A percentile compares a stretch with the other conserved stretches of the same genome.
phyloP scores from a whole-genome alignment of 2,329 filamentous ascomycete genomes.

The Elsinoe fawcettii region DNA sequence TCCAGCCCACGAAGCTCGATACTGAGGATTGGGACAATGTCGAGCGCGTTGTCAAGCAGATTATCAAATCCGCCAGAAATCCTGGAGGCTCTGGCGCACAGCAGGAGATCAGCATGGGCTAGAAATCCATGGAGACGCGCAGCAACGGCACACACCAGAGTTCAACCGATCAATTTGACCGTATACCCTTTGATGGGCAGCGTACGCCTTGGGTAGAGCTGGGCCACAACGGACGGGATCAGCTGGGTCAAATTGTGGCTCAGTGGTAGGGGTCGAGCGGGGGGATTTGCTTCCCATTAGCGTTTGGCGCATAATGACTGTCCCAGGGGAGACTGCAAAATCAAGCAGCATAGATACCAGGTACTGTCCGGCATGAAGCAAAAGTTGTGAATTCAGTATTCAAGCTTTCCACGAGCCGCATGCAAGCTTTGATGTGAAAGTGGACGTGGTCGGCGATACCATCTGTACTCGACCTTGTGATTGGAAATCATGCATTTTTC shows the following conservation, averaged over 20 bases:
- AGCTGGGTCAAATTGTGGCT: not conserved
- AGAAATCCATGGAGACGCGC: not conserved
- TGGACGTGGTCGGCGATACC: not conserved
- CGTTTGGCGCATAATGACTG: not conserved
- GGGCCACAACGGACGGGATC: not conserved
- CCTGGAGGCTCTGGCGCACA: slow-evolving; percentile 9
- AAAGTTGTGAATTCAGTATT: not conserved
- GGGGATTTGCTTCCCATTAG: not conserved
- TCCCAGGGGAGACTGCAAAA: not conserved
- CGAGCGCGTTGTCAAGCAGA: slow-evolving; percentile 70
- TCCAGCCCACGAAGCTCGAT: slow-evolving; percentile 72
- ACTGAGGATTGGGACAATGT: slow-evolving; percentile 87
- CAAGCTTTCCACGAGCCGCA: not conserved
- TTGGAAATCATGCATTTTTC: not conserved
- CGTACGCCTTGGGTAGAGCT: not conserved
- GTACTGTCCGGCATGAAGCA: not conserved
- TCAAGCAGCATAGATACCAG: not conserved
- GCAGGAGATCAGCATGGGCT: slow-evolving; percentile 4
- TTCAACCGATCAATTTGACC: not conserved
- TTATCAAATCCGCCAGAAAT: slow-evolving; percentile 56
- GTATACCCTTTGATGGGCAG: not conserved
- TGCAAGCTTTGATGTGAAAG: not conserved
- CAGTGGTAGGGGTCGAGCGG: not conserved
- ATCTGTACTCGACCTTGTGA: not conserved
- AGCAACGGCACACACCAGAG: not conserved